Conservation (phyloP, 352 stramenopile species). For the Pythium rhizo-oryzae region DNA sequence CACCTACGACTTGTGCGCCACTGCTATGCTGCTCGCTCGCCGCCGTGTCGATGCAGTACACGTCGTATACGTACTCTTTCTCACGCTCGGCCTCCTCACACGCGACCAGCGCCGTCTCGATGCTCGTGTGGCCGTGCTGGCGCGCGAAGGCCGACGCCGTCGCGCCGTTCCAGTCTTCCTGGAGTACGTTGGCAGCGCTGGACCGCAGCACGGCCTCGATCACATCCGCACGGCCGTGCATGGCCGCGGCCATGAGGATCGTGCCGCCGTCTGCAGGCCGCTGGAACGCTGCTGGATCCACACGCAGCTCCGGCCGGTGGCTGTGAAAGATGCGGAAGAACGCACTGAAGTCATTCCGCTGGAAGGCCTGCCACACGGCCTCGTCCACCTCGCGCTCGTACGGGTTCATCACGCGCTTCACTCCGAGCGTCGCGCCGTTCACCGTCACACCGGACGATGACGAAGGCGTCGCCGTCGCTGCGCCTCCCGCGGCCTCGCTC, state of each 20-base stretch:
- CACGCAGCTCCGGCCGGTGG: constrained; percentile 41
- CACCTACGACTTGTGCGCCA: background rate
- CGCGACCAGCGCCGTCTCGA: constrained; percentile 64
- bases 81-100: constrained; percentile 78
- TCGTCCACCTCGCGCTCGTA: constrained; percentile 79
- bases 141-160: constrained; percentile 64
- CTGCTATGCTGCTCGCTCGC: constrained; percentile 38
- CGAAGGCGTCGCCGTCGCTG: background rate
- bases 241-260: constrained; percentile 75
- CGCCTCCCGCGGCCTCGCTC: background rate
- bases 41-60: constrained; percentile 81
- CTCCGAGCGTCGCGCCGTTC: constrained; percentile 55
- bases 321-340: constrained; percentile 74
- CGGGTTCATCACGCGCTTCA: constrained; percentile 79
- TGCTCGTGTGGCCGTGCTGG: constrained; percentile 51
- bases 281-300: constrained; percentile 61
- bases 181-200: constrained; percentile 49
- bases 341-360: constrained; percentile 73
- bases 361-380: constrained; percentile 79
- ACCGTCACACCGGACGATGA: constrained; percentile 33
- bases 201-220: constrained; percentile 71
- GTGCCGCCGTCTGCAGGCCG: constrained; percentile 72
- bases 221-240: constrained; percentile 77
- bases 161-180: constrained; percentile 62
- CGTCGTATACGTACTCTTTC: constrained; percentile 86